Base-by-base conservation (phyloP, 257 asterid genomes). In the Linderniella brevidens region DNA sequence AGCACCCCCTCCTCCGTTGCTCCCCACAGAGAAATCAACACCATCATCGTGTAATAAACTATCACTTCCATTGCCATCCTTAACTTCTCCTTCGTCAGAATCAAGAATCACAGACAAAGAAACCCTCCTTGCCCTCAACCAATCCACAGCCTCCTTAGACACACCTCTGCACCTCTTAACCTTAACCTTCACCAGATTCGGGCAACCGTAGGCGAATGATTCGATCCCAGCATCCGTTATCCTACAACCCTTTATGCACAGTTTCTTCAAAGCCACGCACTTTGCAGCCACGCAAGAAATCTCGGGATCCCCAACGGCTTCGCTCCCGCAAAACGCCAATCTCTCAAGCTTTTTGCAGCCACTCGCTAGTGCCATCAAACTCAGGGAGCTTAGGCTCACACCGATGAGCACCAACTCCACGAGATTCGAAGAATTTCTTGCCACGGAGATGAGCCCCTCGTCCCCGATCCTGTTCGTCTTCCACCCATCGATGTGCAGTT, bases 401-500 rank as follows among this genome's bases (percentile, higher is more conserved):
- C 90, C 90, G 11, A 78, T 72, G 45, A 78, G 80, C 50, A 78
- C 90, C 50, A 78, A 53, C 43, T 78, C 90, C 39, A 71, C 72
- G 25, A 78, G 72, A 63, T 69, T 74, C 16, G 37, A 48, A 40
- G 76, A 55, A 43, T 72, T 60, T 59, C 67, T 76, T 0, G 90
- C 84, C 41, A 78, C 65, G 0, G 83, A 63, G 35, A 67, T 52
- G 52, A 78, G 60, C 0, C 73, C 84, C 52, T 64, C 76, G 40
- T 78, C 80, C 0, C 84, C 90, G 25, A 78, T 78, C 65, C 73
- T 65, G 54, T 78, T 75, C 1, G 80, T 69, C 64, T 73, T 75
- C 80, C 84, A 78, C 19, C 84, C 90, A 47, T 78, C 84, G 41
- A 78, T 75, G 45, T 78, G 90, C 17, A 78, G 61, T 72, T 78